Evolutionary conservation across 805 yeast genomes (phyloP), one percentile per base, ranked within the genome.

Genomic region (Candida tibetensis): DNA sequence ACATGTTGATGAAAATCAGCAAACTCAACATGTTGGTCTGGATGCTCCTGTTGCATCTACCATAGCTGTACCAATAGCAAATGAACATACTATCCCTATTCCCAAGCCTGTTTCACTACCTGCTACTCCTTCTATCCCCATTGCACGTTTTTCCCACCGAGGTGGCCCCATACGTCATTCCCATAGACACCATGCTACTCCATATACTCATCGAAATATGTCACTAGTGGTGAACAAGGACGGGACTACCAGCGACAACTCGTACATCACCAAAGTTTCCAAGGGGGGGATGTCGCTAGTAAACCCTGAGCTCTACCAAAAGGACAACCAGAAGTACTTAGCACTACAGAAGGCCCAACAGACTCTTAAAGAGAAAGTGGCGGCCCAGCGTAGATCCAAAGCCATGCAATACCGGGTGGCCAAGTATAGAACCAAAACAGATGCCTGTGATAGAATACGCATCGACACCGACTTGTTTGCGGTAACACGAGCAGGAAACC

Each of bases 391-490:
- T 44, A 47, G 40, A 45, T 47, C 35, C 37, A 42, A 43, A 30
- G 57, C 12, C 34, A 52, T 38, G 39, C 19, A 31, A 7, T 14
- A 19, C 10, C 22, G 37, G 49, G 57, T 59, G 13, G 37, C 51
- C 12, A 48, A 42, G 37, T 64, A 71, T 37, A 59, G 62, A 40
- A 51, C 53, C 5, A 59, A 61, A 34, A 62, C 69, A 30, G 76
- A 69, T 35, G 53, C 57, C 40, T 67, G 71, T 37, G 82, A 79
- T 47, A 60, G 81, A 28, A 47, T 69, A 7, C 34, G 48, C 10
- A 59, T 77, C 8, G 63, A 66, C 22, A 71, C 69, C 3, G 61
- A 61, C n/a, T 53, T 57, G 22, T 78, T 64, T 53, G 77, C 79
- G 0, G 60, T 71, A 3, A 50, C 66, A 1, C 51, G 59, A 13